A percentile compares a stretch with the other conserved stretches of the same genome.
These are phyloP conservation scores for Drechslerella dactyloides DNA, from an alignment of 2,329 filamentous ascomycete species.

Conservation along the genomic window DNA sequence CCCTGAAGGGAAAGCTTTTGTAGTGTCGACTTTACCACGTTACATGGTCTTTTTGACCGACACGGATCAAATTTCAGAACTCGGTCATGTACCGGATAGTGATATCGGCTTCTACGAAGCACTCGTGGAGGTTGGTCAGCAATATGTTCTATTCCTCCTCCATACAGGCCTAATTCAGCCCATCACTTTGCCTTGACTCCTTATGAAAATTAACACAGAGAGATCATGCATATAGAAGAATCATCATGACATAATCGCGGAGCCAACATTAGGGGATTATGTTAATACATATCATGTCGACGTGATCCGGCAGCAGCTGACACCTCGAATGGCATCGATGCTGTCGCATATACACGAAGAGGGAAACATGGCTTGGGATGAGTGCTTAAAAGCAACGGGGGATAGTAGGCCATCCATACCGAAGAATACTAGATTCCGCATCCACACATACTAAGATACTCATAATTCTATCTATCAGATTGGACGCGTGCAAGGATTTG, in stretches of 20 bases:
- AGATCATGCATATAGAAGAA: too few species aligned
- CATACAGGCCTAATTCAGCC: background rate
- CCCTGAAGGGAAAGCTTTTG: constrained; percentile 47
- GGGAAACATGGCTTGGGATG: constrained; percentile 46
- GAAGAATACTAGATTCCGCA: background rate
- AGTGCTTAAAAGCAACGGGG: constrained; percentile 43
- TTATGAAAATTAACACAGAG: too few species aligned
- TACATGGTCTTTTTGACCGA: constrained; percentile 51
- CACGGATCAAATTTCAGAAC: constrained; percentile 50
- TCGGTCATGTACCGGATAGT: constrained; percentile 41
- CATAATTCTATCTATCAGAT: constrained; percentile 26
- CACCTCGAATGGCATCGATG: constrained; percentile 49
- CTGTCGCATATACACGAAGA: constrained; percentile 50
- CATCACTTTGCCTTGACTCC: too few species aligned
- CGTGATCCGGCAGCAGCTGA: constrained; percentile 50
- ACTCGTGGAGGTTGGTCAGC: constrained; percentile 1
- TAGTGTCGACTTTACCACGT: constrained; percentile 46
- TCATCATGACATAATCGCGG: constrained; percentile 5
- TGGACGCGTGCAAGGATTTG: constrained; percentile 50
- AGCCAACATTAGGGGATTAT: constrained; percentile 16
- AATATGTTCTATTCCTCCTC: background rate
- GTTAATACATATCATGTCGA: constrained; percentile 44
- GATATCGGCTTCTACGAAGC: constrained; percentile 49
- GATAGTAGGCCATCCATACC: constrained; percentile 14
- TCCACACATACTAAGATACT: too few species aligned